These are phyloP conservation scores for Strobilomyces dryophilus DNA, from an alignment of 768 basidiomycete species.

Conservation along the genomic window DNA sequence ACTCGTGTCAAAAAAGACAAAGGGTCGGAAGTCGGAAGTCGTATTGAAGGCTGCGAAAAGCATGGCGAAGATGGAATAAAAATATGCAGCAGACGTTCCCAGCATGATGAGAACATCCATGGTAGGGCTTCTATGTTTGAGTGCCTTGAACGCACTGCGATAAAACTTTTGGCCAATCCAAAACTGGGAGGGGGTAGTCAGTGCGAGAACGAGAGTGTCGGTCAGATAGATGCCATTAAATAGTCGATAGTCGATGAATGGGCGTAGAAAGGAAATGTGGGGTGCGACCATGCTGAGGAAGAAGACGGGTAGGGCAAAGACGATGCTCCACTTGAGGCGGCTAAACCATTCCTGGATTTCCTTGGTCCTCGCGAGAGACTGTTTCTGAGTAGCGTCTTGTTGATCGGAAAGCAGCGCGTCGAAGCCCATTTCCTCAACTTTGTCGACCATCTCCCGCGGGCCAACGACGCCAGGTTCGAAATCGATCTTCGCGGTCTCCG, in stretches of 20 bases:
- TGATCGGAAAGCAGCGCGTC: slow-evolving; percentile 83
- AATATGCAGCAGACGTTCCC: slow-evolving; percentile 91
- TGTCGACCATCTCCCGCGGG: slow-evolving; percentile 84
- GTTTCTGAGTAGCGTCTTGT: slow-evolving; percentile 77
- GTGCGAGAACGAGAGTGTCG: slow-evolving; percentile 66
- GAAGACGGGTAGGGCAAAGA: slow-evolving; percentile 92
- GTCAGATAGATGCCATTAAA: slow-evolving; percentile 74
- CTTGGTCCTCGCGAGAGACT: slow-evolving; percentile 81
- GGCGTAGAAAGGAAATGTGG: slow-evolving; percentile 55
- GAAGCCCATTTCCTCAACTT: slow-evolving; percentile 85
- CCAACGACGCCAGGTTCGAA: slow-evolving; percentile 73
- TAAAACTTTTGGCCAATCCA: slow-evolving; percentile 90
- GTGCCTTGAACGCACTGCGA: slow-evolving; percentile 82
- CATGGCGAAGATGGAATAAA: slow-evolving; percentile 79
- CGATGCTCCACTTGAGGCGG: slow-evolving; percentile 68
- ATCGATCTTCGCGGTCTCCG: slow-evolving; percentile 68
- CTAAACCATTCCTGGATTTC: slow-evolving; percentile 88
- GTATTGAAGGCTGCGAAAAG: slow-evolving; percentile 59
- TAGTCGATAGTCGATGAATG: slow-evolving; percentile 47
- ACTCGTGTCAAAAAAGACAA: slow-evolving; percentile 96
- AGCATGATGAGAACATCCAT: slow-evolving; percentile 98
- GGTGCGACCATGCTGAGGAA: slow-evolving; percentile 84
- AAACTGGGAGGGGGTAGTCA: slow-evolving; percentile 91
- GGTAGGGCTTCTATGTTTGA: slow-evolving; percentile 85
- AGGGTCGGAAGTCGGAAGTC: slow-evolving; percentile 68